Evolutionary conservation across 2,329 filamentous ascomycete genomes (phyloP).

Genomic region (Trichoderma koningii): DNA sequence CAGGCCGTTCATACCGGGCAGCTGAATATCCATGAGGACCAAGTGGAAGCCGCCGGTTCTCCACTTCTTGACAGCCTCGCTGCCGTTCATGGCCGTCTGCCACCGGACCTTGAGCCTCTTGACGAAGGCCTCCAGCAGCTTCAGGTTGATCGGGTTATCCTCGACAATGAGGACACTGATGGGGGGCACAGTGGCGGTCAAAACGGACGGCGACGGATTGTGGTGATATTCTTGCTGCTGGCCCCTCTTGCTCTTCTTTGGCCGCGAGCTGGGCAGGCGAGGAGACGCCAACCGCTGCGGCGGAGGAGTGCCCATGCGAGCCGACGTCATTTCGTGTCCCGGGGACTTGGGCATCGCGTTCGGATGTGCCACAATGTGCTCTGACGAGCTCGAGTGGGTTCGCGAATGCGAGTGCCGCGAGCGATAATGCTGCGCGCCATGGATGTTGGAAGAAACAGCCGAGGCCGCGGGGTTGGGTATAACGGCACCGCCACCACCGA

Average conservation of each 20-base stretch:
- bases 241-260: conserved; percentile 58
- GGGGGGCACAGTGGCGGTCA: conserved; percentile 81
- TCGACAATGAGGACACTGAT: conserved; percentile 98
- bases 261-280: conserved; percentile 46
- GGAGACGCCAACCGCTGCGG: conserved; percentile 53
- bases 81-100: conserved; percentile 95
- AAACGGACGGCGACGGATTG: conserved; percentile 61
- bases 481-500: background rate
- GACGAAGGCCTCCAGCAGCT: conserved; percentile 91
- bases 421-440: conserved; percentile 40
- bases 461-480: conserved; percentile 45
- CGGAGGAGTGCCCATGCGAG: conserved; percentile 55
- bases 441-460: conserved; percentile 39
- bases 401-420: conserved; percentile 53
- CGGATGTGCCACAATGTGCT: conserved; percentile 56
- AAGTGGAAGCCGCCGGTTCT: conserved; percentile 88
- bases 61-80: conserved; percentile 93
- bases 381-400: conserved; percentile 62
- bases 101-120: conserved; percentile 93
- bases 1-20: conserved; percentile 93
- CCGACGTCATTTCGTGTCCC: conserved; percentile 48
- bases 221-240: conserved; percentile 41
- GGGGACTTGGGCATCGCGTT: conserved; percentile 56
- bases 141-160: conserved; percentile 97
- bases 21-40: conserved; percentile 97